Base-by-base conservation (phyloP, 2,329 filamentous ascomycete species). In the Purpureocillium takamizusanense region DNA sequence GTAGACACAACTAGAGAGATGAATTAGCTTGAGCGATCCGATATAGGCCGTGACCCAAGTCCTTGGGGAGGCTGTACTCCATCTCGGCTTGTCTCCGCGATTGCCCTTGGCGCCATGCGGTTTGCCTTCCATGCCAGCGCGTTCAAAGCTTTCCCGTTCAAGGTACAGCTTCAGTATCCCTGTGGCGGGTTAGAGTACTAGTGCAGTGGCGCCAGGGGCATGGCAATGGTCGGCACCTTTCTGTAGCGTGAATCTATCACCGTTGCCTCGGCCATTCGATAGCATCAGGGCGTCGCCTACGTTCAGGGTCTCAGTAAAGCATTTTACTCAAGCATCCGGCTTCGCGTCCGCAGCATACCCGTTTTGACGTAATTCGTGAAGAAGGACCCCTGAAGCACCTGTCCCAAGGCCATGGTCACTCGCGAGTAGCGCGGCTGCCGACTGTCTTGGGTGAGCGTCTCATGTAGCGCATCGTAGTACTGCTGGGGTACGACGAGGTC, bases 351-450 rank as follows among this genome's bases (percentile, higher is more conserved):
- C 5, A 54, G 15, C 55, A 16, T 63, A 85, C 85, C 84, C 42
- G 72, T 73, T 59, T 94, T 94, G 48, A 97, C 81, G 54, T 94
- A 89, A 32, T 79, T 69, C n/a, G 76, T 82, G 52, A 95, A 88
- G 51, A 95, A 94, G 0, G 80, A 74, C 1, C 77, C 76, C 27
- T 83, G 71, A 1, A 97, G 56, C 5, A 97, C 55, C 42, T 86
- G 78, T 8, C 71, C 72, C 9, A 95, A 69, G 4, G 77, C 76
- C 73, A 94, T 80, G 47, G 77, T 74, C 3, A 94, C 77, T 42
- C 76, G 74, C 25, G 75, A 74, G 66, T 86, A 94, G 11, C 49
- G 47, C 2, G 72, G 69, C 5, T 50, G 47, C 7, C 49, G 50
- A 11, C 48, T 49, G 4, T 51, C 37, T 12, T 52, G 52, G 7